phyloP scores from a whole-genome alignment of 2,329 filamentous ascomycete genomes.

The Aspergillus unguis region DNA sequence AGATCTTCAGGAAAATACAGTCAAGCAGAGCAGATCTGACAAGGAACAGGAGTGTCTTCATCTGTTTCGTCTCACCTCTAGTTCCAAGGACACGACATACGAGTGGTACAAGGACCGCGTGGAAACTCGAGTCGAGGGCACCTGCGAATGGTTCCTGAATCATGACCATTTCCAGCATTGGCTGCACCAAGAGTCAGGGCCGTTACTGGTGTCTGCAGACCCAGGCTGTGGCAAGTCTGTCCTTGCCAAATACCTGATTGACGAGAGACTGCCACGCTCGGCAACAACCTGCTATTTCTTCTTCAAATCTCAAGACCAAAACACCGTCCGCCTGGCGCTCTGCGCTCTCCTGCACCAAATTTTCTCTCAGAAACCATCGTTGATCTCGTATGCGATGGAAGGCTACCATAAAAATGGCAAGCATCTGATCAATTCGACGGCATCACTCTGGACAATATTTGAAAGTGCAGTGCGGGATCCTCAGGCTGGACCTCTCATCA shows the following conservation, averaged over 20 bases:
- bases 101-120: slow-evolving; percentile 18
- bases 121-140: slow-evolving; percentile 33
- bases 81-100: slow-evolving; percentile 3
- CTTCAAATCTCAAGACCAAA: slow-evolving; percentile 42
- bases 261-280: slow-evolving; percentile 3
- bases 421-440: slow-evolving; percentile 20
- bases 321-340: slow-evolving; percentile 35
- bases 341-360: slow-evolving; percentile 44
- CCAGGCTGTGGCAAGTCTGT: slow-evolving; percentile 15
- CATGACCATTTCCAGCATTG: slow-evolving; percentile 14
- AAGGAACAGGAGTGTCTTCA: slow-evolving; percentile 7
- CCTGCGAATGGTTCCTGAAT: slow-evolving; percentile 20
- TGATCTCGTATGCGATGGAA: slow-evolving; percentile 35
- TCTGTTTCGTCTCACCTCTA: slow-evolving; percentile 9
- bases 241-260: slow-evolving; percentile 8
- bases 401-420: slow-evolving; percentile 25
- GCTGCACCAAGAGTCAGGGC: not conserved
- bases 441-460: slow-evolving; percentile 36
- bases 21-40: too few relatives aligned
- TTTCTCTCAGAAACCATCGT: slow-evolving; percentile 27
- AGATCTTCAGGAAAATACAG: too few relatives aligned
- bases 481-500: slow-evolving; percentile 27
- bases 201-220: slow-evolving; percentile 5
- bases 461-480: slow-evolving; percentile 23
- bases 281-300: slow-evolving; percentile 44